Base-by-base conservation (phyloP, 768 basidiomycete species). In the Chiua virens region DNA sequence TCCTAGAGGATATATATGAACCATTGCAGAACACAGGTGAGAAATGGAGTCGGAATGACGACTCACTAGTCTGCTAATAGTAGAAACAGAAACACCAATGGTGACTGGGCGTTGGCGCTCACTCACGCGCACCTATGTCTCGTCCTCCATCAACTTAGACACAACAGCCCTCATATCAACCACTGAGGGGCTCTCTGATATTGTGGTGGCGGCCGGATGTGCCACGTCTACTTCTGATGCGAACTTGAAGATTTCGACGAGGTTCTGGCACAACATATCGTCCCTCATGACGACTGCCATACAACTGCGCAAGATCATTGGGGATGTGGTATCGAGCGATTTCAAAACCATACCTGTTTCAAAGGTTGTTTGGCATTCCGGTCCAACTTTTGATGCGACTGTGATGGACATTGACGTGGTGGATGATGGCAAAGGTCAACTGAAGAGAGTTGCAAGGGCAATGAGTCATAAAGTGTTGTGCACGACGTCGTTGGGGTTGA, bases 301-400 rank as follows among this genome's bases (percentile, higher is more conserved):
- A 13, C 28, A 17, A 7, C 40, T 55, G 3, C 37, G 34, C 5
- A 22, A 50, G 35, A 57, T 55, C 48, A 34, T 56, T 8, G 21
- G 30, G n/a, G 48, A 25, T 4, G 44, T 57, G 7, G 11, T 55
- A 8, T 50, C 55, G 4, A 42, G 53, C 14, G 48, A 57, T 47
- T 55, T 57, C 17, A 49, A 55, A 9, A 8, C 28, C 28, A 3
- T 28, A 11, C 8, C 28, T n/a, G n/a, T n/a, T n/a, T n/a, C n/a
- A n/a, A n/a, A n/a, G n/a, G n/a, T n/a, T 28, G 10, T 28, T 28
- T 8, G 8, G 8, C 28, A 28, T 28, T 11, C 28, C 23, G 4
- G 23, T 28, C 28, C 7, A 9, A 28, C 28, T 9, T 28, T 28
- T 28, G 10, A 28, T 11, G 28, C 28, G 28, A 28, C 28, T 8